Percentiles rank a stretch among this genome's conserved stretches.
phyloP scores from a whole-genome alignment of 2,329 filamentous ascomycete genomes.

The Blastomyces parvus region DNA sequence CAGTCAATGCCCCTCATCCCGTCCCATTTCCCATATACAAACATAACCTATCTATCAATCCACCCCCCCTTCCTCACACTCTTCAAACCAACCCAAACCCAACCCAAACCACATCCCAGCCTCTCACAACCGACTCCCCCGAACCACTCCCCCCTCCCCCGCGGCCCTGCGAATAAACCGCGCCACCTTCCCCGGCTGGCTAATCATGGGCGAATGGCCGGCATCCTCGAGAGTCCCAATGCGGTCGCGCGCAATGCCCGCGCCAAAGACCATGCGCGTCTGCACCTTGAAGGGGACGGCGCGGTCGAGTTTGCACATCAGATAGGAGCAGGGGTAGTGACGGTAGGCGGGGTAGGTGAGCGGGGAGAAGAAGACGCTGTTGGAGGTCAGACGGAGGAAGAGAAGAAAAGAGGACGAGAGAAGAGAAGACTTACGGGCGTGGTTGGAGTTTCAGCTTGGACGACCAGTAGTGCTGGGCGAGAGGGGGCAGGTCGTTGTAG shows the following conservation, averaged over 20 bases:
- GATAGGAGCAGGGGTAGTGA: constrained; percentile 13
- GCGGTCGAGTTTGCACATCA: constrained; percentile 10
- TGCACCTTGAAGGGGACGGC: constrained; percentile 9
- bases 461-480: constrained; percentile 6
- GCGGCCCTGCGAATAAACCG: constrained; percentile 10
- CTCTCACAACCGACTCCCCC: not conserved
- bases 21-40: not conserved
- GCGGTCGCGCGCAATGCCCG: constrained; percentile 7
- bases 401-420: too few species aligned
- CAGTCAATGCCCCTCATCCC: not conserved
- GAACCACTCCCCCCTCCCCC: constrained; percentile 6
- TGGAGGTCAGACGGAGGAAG: too few species aligned
- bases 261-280: constrained; percentile 8
- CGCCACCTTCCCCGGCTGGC: constrained; percentile 8
- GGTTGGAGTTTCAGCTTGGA: constrained; percentile 7
- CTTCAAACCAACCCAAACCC: too few species aligned
- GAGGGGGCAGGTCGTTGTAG: constrained; percentile 11
- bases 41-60: not conserved
- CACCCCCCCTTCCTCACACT: too few species aligned
- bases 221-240: constrained; percentile 4
- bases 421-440: not conserved
- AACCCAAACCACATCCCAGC: not conserved
- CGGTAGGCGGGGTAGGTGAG: constrained; percentile 15
- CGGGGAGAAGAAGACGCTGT: constrained; percentile 9
- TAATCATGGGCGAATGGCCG: constrained; percentile 13